phyloP scores from a whole-genome alignment of 140 eudicot genomes.

The Cichorium intybus region DNA sequence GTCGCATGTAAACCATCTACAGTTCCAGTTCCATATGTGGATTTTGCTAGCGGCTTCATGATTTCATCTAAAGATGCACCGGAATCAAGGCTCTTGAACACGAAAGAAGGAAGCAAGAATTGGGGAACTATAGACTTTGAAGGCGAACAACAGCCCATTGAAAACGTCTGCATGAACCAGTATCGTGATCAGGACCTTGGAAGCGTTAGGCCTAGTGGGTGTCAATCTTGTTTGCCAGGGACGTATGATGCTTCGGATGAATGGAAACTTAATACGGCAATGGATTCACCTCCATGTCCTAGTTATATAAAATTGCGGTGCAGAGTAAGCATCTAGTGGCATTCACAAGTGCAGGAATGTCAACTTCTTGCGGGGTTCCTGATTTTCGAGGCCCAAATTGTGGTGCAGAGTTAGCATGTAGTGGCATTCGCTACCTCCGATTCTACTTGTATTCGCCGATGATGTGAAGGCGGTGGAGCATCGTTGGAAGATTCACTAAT shows the following conservation, averaged over 20 bases:
- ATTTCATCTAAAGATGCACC: slow-evolving; percentile 39
- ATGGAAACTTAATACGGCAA: slow-evolving; percentile 41
- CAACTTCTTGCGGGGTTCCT: too few relatives aligned
- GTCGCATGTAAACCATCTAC: slow-evolving; percentile 27
- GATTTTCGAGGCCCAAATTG: too few relatives aligned
- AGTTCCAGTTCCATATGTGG: slow-evolving; percentile 25
- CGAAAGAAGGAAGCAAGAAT: slow-evolving; percentile 27
- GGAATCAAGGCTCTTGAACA: slow-evolving; percentile 20
- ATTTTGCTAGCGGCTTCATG: slow-evolving; percentile 30
- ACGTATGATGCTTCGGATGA: slow-evolving; percentile 17
- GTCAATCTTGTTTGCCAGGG: slow-evolving; percentile 46
- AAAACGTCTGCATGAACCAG: slow-evolving; percentile 33
- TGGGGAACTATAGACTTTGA: slow-evolving; percentile 30
- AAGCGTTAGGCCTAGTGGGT: slow-evolving; percentile 33
- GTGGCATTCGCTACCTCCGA: too few relatives aligned
- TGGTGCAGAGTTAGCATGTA: too few relatives aligned
- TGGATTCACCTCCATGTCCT: slow-evolving; percentile 50
- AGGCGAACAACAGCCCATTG: slow-evolving; percentile 38
- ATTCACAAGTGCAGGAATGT: too few relatives aligned
- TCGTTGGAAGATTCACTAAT: too few relatives aligned
- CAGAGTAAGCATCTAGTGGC: too few relatives aligned
- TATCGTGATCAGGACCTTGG: slow-evolving; percentile 37
- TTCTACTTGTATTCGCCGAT: too few relatives aligned
- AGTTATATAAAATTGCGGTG: too few relatives aligned
- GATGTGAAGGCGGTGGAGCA: too few relatives aligned